Percentiles rank a stretch among this genome's conserved stretches.
These are phyloP conservation scores for Haplosporangium sp. DNA, from an alignment of 371 early-diverging fungal genomes.

Conservation along the genomic window DNA sequence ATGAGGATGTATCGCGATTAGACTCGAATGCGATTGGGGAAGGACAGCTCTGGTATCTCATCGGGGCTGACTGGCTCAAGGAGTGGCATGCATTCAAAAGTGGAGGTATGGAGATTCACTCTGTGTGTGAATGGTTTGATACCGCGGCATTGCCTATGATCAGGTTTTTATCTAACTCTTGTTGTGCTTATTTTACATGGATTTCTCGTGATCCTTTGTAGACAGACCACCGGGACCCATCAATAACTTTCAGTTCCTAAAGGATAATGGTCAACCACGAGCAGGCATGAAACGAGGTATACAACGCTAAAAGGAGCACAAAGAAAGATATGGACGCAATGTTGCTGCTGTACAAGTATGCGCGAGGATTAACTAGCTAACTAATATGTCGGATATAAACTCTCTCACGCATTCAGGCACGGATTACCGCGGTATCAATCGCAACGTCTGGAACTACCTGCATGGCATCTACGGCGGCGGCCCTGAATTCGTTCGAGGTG, in stretches of 20 bases:
- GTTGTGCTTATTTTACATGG: neutral
- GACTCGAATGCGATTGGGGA: slow-evolving; percentile 47
- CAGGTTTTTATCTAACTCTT: neutral
- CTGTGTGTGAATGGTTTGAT: too few species aligned
- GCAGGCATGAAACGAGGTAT: slow-evolving; percentile 57
- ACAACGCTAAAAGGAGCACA: neutral
- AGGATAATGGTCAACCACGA: slow-evolving; percentile 53
- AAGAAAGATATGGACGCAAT: too few species aligned
- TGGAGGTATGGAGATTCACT: slow-evolving; percentile 35
- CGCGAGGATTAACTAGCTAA: neutral
- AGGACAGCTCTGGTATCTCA: slow-evolving; percentile 57
- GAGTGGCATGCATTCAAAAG: slow-evolving; percentile 57
- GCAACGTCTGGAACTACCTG: slow-evolving; percentile 33
- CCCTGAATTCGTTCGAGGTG: slow-evolving; percentile 42
- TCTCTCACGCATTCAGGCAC: slow-evolving; percentile 5
- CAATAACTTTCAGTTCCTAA: slow-evolving; percentile 48
- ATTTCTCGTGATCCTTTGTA: neutral
- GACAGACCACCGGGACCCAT: slow-evolving; percentile 50
- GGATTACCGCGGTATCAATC: slow-evolving; percentile 49
- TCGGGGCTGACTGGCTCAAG: slow-evolving; percentile 55
- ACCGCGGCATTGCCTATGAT: too few species aligned
- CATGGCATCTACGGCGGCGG: slow-evolving; percentile 51
- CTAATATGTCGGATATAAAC: too few species aligned
- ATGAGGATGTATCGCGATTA: slow-evolving; percentile 38
- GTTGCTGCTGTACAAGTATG: neutral